phyloP scores from a whole-genome alignment of 228 moss, liverwort and hornwort genomes.

The Sphagnum fallax region DNA sequence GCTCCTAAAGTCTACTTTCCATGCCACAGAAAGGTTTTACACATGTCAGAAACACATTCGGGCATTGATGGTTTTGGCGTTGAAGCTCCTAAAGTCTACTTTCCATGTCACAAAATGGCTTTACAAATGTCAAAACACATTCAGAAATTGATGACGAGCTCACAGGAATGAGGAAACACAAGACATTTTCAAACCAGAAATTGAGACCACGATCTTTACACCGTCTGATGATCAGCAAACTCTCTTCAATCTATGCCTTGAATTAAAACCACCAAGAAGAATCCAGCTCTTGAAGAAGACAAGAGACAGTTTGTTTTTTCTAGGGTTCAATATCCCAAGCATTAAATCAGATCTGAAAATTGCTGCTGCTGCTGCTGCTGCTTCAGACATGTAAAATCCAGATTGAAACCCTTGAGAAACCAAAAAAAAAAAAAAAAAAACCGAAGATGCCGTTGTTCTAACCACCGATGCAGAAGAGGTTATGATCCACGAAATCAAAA shows the following conservation, averaged over 20 bases:
- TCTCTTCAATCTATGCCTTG: too few relatives aligned
- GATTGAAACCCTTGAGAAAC: not conserved
- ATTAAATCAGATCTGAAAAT: too few relatives aligned
- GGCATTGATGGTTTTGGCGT: not conserved
- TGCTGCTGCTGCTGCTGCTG: too few relatives aligned
- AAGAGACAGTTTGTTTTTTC: too few relatives aligned
- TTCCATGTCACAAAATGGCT: not conserved
- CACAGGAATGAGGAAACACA: too few relatives aligned
- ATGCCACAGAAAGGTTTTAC: not conserved
- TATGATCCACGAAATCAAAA: not conserved
- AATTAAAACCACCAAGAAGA: too few relatives aligned
- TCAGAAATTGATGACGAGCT: too few relatives aligned
- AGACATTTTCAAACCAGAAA: too few relatives aligned
- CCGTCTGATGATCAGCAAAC: too few relatives aligned
- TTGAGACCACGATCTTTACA: too few relatives aligned
- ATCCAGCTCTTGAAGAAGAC: too few relatives aligned
- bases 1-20: conserved; percentile 7
- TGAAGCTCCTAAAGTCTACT: not conserved
- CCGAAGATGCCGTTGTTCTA: not conserved
- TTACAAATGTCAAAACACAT: not conserved
- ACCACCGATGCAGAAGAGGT: conserved; percentile 1
- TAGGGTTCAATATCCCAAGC: too few relatives aligned
- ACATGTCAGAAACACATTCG: not conserved
- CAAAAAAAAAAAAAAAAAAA: conserved; percentile 3
- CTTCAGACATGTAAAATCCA: not conserved